Conservation (phyloP, 306 rosid species). For the Neltuma alba region DNA sequence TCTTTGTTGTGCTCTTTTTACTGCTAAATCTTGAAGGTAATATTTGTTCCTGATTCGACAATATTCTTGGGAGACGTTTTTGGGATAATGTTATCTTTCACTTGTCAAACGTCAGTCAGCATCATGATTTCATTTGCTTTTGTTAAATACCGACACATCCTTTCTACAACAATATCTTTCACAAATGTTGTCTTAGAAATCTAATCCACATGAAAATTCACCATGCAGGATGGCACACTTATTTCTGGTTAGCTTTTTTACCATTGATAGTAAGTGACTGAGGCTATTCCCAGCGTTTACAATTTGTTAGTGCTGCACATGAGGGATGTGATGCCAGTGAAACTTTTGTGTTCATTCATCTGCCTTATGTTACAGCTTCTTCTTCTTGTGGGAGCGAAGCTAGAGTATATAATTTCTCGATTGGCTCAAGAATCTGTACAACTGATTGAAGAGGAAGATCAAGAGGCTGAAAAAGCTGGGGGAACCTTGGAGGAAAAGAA, state of each 20-base stretch:
- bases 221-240: slow-evolving; percentile 90
- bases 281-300: slow-evolving; percentile 4
- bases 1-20: slow-evolving; percentile 87
- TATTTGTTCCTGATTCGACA: slow-evolving; percentile 26
- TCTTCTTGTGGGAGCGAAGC: slow-evolving; percentile 89
- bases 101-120: background rate
- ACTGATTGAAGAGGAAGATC: slow-evolving; percentile 5
- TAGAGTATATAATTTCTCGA: slow-evolving; percentile 72
- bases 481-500: background rate
- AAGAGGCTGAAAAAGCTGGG: background rate
- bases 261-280: slow-evolving; percentile 76
- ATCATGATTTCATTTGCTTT: background rate
- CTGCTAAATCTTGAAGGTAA: slow-evolving; percentile 78
- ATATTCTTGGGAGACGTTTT: background rate
- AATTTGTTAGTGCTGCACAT: slow-evolving; percentile 8
- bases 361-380: slow-evolving; percentile 63
- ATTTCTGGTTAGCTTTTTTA: slow-evolving; percentile 90
- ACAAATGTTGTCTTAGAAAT: background rate
- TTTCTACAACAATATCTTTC: background rate
- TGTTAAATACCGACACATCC: background rate
- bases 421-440: slow-evolving; percentile 56
- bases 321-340: slow-evolving; percentile 26
- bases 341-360: slow-evolving; percentile 14
- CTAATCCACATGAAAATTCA: slow-evolving; percentile 18
- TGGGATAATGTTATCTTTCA: background rate